Percentiles rank a stretch among this genome's conserved stretches.
Evolutionary conservation across 164 flowering plant genomes (phyloP).

Genomic region (Umbellularia californica): DNA sequence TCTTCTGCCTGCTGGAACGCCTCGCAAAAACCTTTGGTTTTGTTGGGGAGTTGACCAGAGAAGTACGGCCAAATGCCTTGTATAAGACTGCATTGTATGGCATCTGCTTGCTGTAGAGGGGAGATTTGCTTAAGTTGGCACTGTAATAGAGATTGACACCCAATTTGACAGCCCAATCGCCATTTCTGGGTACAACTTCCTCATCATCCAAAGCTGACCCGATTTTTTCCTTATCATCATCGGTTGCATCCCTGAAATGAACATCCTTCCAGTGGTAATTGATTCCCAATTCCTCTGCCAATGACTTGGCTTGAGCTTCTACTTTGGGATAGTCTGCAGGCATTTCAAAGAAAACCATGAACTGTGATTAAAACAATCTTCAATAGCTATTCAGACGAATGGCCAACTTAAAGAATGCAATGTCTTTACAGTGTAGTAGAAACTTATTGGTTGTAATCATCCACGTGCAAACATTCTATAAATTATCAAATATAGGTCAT

Average conservation of each 20-base stretch:
- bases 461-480: no score
- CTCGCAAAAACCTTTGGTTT: constrained; percentile 29
- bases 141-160: constrained; percentile 88
- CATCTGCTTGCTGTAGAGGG: constrained; percentile 93
- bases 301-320: constrained; percentile 64
- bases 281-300: constrained; percentile 67
- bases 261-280: constrained; percentile 59
- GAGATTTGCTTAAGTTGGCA: constrained; percentile 80
- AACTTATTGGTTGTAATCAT: no score
- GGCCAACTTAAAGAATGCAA: neutral
- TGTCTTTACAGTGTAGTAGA: no score
- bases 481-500: no score
- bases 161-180: constrained; percentile 95
- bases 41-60: constrained; percentile 35
- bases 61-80: constrained; percentile 71
- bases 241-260: constrained; percentile 48
- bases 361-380: neutral
- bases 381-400: neutral
- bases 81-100: constrained; percentile 82
- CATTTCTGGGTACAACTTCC: constrained; percentile 61
- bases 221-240: constrained; percentile 60
- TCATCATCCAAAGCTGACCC: constrained; percentile 63
- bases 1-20: constrained; percentile 56
- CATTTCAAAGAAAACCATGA: constrained; percentile 1
- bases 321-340: constrained; percentile 80